Evolutionary conservation across 768 basidiomycete genomes (phyloP).

Genomic region (Strobilomyces echinocephalus): DNA sequence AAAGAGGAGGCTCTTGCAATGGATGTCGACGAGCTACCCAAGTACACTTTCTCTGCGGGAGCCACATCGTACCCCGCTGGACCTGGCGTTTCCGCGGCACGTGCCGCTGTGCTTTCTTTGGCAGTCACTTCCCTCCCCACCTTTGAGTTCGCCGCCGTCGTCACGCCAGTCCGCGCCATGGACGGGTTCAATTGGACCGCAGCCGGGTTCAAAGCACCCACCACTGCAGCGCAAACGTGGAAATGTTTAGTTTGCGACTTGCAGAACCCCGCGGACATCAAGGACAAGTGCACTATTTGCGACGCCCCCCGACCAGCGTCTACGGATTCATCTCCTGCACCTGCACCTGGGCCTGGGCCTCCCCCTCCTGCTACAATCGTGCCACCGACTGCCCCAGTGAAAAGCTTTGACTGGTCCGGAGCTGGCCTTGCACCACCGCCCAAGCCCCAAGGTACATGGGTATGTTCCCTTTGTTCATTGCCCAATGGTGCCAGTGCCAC

Average conservation of each 20-base stretch:
- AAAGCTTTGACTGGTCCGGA: constrained; percentile 36
- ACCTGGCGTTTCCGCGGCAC: constrained; percentile 20
- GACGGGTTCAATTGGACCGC: constrained; percentile 58
- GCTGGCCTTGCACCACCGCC: constrained; percentile 33
- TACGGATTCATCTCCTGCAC: constrained; percentile 11
- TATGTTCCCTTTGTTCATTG: constrained; percentile 38
- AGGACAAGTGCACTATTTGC: constrained; percentile 44
- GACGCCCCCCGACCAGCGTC: constrained; percentile 33
- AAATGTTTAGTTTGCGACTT: constrained; percentile 50
- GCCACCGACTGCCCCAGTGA: constrained; percentile 6
- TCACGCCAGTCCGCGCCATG: constrained; percentile 19
- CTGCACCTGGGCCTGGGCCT: background rate
- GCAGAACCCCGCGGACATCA: constrained; percentile 33
- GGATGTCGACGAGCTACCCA: constrained; percentile 32
- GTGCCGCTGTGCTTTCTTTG: constrained; percentile 37
- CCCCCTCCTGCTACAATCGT: background rate
- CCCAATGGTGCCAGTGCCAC: constrained; percentile 41
- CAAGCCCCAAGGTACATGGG: constrained; percentile 31
- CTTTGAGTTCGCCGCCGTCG: constrained; percentile 31
- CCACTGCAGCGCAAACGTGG: constrained; percentile 39
- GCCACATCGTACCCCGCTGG: constrained; percentile 15
- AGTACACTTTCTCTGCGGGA: constrained; percentile 27
- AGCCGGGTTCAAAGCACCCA: constrained; percentile 51
- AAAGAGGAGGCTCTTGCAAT: constrained; percentile 28
- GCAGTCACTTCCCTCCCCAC: constrained; percentile 43